phyloP scores from a whole-genome alignment of 1,139 yeast genomes.

The Lodderomyces margitis region DNA sequence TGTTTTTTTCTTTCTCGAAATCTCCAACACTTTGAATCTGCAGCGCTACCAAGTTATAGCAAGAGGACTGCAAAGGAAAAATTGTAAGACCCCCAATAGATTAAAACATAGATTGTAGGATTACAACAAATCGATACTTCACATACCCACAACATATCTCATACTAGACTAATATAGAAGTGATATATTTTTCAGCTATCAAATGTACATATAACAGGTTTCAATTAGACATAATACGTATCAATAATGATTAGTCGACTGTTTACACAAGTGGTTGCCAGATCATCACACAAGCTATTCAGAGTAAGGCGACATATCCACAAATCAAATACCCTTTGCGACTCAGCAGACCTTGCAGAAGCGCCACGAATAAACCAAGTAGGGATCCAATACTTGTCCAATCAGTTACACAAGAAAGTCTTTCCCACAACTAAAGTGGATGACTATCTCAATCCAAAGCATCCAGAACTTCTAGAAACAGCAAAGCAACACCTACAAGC shows the following conservation, averaged over 20 bases:
- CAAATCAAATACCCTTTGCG: not conserved
- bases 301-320: constrained; percentile 14
- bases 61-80: constrained; percentile 1
- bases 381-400: constrained; percentile 67
- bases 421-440: constrained; percentile 45
- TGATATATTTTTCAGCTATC: not conserved
- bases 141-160: too few species aligned
- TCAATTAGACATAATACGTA: not conserved
- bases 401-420: constrained; percentile 54
- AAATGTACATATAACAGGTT: constrained; percentile 1
- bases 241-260: constrained; percentile 2
- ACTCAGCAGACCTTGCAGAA: constrained; percentile 15
- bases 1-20: not conserved
- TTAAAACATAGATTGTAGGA: too few species aligned
- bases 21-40: too few species aligned
- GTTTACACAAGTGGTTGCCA: not conserved
- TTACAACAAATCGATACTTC: not conserved
- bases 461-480: constrained; percentile 47
- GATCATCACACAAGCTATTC: constrained; percentile 1
- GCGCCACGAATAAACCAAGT: constrained; percentile 60
- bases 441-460: constrained; percentile 24
- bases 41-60: not conserved
- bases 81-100: not conserved
- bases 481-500: constrained; percentile 60
- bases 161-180: not conserved